A percentile compares a stretch with the other conserved stretches of the same genome.
These are phyloP conservation scores for Neltuma alba DNA, from an alignment of 306 rosid genomes.

Conservation along the genomic window DNA sequence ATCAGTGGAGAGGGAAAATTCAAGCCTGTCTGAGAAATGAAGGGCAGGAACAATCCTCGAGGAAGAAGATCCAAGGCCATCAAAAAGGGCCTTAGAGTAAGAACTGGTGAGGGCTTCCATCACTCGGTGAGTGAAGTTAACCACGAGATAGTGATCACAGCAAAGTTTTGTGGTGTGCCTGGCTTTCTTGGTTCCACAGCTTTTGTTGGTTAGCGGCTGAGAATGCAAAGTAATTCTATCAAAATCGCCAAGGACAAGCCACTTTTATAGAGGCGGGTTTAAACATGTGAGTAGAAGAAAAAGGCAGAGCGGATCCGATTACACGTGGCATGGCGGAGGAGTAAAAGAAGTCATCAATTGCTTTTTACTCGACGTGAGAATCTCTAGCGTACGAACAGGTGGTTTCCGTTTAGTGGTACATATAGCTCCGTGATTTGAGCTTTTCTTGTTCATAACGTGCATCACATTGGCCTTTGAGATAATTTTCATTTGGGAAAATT, in stretches of 20 bases:
- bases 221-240: constrained; percentile 9
- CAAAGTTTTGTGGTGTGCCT: neutral
- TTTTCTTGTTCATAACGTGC: no score
- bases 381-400: neutral
- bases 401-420: neutral
- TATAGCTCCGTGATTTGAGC: neutral
- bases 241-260: constrained; percentile 1
- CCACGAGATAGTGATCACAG: neutral
- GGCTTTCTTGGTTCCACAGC: neutral
- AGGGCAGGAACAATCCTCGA: neutral
- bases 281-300: neutral
- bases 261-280: constrained; percentile 25
- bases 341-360: neutral
- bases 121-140: constrained; percentile 17
- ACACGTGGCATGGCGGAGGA: neutral
- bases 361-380: neutral
- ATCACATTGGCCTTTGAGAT: no score
- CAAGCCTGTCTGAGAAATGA: constrained; percentile 32
- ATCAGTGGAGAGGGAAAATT: constrained; percentile 41
- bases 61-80: constrained; percentile 15
- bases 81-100: constrained; percentile 39
- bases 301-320: neutral
- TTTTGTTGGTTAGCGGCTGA: constrained; percentile 22
- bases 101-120: constrained; percentile 58
- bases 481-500: no score